These are phyloP conservation scores for Alternaria longipes DNA, from an alignment of 2,329 filamentous ascomycete genomes.

Conservation along the genomic window DNA sequence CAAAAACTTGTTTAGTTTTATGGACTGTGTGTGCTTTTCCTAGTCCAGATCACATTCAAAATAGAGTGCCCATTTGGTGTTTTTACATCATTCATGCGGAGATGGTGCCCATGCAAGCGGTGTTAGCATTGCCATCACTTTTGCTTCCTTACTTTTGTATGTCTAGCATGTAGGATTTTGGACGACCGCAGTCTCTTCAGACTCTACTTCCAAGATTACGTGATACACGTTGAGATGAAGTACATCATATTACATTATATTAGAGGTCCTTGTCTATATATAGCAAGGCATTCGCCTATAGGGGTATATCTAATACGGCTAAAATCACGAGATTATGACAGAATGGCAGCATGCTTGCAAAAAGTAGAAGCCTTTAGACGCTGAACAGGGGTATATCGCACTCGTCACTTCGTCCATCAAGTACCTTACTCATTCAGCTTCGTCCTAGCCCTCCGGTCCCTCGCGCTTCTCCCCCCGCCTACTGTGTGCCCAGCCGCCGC, in stretches of 20 bases:
- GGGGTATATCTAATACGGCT: too few species aligned
- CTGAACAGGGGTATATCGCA: background rate
- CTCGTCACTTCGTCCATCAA: background rate
- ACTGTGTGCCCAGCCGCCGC: background rate
- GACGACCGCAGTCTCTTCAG: too few species aligned
- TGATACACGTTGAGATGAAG: background rate
- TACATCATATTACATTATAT: background rate
- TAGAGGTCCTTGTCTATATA: background rate
- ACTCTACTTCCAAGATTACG: background rate
- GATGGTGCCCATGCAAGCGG: too few species aligned
- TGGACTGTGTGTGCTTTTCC: constrained; percentile 2
- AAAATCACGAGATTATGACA: too few species aligned
- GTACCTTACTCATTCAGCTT: constrained; percentile 13
- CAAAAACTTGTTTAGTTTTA: constrained; percentile 5
- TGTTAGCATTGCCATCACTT: too few species aligned
- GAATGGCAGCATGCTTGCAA: too few species aligned
- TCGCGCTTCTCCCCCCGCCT: constrained; percentile 38
- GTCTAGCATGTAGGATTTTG: too few species aligned
- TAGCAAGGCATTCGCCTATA: too few species aligned
- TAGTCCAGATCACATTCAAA: background rate
- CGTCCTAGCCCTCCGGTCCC: constrained; percentile 34
- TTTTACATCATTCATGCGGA: too few species aligned
- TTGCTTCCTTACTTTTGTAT: too few species aligned
- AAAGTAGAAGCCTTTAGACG: too few species aligned
- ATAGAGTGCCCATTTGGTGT: background rate